phyloP scores from a whole-genome alignment of 1,284 basidiomycete genomes.

The Cryptococcus hybrid region DNA sequence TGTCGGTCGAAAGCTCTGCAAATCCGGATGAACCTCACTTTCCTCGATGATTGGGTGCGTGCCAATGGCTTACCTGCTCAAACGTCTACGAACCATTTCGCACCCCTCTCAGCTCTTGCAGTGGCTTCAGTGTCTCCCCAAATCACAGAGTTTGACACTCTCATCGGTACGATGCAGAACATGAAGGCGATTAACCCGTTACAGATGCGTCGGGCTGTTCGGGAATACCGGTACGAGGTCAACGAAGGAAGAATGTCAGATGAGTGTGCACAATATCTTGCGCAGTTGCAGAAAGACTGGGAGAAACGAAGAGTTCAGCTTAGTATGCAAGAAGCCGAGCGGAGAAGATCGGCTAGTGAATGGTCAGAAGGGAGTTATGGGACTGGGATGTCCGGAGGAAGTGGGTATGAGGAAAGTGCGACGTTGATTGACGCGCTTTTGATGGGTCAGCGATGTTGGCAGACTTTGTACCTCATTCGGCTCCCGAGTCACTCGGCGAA shows the following conservation, averaged over 20 bases:
- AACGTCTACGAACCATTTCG: conserved; percentile 71
- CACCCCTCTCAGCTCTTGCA: conserved; percentile 79
- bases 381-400: neutral
- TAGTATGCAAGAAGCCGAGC: conserved; percentile 77
- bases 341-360: conserved; percentile 33
- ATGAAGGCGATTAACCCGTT: conserved; percentile 85
- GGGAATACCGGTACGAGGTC: conserved; percentile 94
- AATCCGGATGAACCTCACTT: conserved; percentile 81
- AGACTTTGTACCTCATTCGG: conserved; percentile 69
- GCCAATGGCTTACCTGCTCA: conserved; percentile 67
- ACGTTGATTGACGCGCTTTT: conserved; percentile 67
- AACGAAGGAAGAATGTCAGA: conserved; percentile 89
- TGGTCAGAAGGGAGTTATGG: conserved; percentile 3
- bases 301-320: conserved; percentile 61
- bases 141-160: conserved; percentile 76
- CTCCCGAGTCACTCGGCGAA: conserved; percentile 80
- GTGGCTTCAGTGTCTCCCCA: conserved; percentile 69
- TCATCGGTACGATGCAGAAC: conserved; percentile 86
- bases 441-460: conserved; percentile 63
- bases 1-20: conserved; percentile 89
- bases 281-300: conserved; percentile 34
- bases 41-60: conserved; percentile 89
- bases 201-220: conserved; percentile 89
- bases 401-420: conserved; percentile 15
- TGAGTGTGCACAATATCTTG: conserved; percentile 90